phyloP scores from a whole-genome alignment of 805 yeast species.

The Pichia phayaonensis region DNA sequence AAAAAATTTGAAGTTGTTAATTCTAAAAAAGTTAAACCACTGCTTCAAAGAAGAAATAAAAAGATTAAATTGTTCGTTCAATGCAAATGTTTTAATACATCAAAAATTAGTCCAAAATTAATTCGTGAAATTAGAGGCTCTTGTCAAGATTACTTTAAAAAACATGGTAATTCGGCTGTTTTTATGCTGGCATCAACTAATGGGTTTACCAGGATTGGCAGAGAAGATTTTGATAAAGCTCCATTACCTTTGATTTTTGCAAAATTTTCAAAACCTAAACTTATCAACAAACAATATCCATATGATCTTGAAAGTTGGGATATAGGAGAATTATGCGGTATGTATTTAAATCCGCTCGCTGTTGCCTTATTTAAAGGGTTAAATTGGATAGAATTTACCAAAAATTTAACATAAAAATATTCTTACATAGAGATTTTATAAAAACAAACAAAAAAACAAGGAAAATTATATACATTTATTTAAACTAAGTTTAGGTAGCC shows the following conservation, averaged over 20 bases:
- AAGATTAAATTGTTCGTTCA: conserved; percentile 42
- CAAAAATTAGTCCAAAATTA: conserved; percentile 37
- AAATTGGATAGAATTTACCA: conserved; percentile 24
- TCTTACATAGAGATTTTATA: not conserved
- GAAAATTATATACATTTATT: too few species aligned
- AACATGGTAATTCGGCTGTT: conserved; percentile 9
- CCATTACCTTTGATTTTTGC: conserved; percentile 39
- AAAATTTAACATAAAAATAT: not conserved
- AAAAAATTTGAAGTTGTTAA: conserved; percentile 18
- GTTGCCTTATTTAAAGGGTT: conserved; percentile 30
- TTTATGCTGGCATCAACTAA: conserved; percentile 42
- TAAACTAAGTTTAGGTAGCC: not conserved
- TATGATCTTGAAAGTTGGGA: conserved; percentile 33
- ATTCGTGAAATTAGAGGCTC: conserved; percentile 51
- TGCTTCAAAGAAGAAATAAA: conserved; percentile 13
- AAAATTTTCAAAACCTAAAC: conserved; percentile 31
- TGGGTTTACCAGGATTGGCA: conserved; percentile 40
- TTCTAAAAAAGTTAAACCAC: conserved; percentile 21
- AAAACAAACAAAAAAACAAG: not conserved
- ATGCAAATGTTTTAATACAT: conserved; percentile 41
- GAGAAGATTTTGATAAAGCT: conserved; percentile 36
- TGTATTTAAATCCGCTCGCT: conserved; percentile 33
- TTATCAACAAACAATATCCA: conserved; percentile 10
- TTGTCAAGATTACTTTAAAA: conserved; percentile 22
- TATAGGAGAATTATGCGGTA: conserved; percentile 30